Percentiles rank a stretch among this genome's conserved stretches.
Evolutionary conservation across 805 yeast genomes (phyloP).

Genomic region (Ogataea nitratoaversa): DNA sequence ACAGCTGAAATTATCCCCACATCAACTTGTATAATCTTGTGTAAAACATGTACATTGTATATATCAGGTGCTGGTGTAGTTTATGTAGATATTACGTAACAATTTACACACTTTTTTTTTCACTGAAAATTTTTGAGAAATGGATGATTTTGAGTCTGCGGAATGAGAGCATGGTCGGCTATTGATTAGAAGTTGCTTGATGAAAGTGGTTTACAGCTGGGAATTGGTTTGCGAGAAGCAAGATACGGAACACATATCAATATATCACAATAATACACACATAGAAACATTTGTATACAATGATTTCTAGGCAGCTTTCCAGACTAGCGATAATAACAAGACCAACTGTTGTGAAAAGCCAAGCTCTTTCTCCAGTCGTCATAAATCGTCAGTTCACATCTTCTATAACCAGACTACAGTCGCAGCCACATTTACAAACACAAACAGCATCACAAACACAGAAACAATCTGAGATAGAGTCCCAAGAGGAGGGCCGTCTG

Average conservation of each 20-base stretch:
- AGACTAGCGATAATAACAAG: background rate
- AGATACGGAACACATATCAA: too few relatives aligned
- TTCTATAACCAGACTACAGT: background rate
- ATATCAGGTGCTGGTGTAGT: too few relatives aligned
- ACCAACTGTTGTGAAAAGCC: background rate
- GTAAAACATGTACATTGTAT: too few relatives aligned
- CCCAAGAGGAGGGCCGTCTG: background rate
- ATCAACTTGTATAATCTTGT: too few relatives aligned
- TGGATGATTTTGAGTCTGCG: background rate
- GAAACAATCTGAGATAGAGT: too few relatives aligned
- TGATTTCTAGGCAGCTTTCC: background rate
- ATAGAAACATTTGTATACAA: background rate
- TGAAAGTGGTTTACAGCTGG: too few relatives aligned
- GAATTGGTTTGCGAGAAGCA: too few relatives aligned
- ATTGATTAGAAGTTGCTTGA: too few relatives aligned
- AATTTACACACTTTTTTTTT: background rate
- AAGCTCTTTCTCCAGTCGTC: background rate
- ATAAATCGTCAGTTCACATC: slow-evolving; percentile 3
- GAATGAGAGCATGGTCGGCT: too few relatives aligned
- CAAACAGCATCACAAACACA: background rate
- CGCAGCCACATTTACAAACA: slow-evolving; percentile 1
- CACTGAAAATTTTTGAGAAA: background rate
- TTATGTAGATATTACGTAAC: too few relatives aligned
- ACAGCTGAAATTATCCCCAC: too few relatives aligned
- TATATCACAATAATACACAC: background rate